Evolutionary conservation across 208 protist species (phyloP), one percentile per base, ranked within the genome.

Genomic region (Wallacemonas sp.): DNA sequence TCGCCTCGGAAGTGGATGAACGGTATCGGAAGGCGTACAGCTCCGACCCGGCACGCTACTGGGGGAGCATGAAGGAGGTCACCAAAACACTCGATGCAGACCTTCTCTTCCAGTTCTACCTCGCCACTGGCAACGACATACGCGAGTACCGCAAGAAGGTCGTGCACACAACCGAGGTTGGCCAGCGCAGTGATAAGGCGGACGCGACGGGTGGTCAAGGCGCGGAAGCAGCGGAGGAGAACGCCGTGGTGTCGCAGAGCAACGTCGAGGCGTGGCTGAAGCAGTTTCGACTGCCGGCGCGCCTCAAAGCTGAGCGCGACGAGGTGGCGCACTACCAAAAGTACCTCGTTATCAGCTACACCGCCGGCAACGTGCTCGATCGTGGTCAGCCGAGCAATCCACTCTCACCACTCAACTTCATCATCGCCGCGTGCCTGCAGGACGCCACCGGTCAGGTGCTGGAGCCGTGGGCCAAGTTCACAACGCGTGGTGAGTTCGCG

Each of bases 41-140:
- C 44, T 92, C 89, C 0, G 87, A 88, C 36, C 89, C 86, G 17
- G 16, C 62, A 8, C 76, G 80, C 12, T 93, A 90, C 75, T 95
- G 89, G 89, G 21, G 48, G 1, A 33, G 71, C 39, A 67, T 95
- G 48, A 71, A 76, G 46, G 88, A 92, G 43, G 32, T 44, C 21
- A 32, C 44, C 39, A 58, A 58, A 21, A 44, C 41, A 11, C 72
- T 86, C 23, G 89, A 95, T 26, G 63, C 82, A 2, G 89, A 95
- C 33, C 57, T 95, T 17, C 56, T 92, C 33, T 83, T 88, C 38
- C 41, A 77, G 21, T 63, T 90, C 19, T 80, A 84, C 56, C 38
- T 65, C 23, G 61, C 76, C 11, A 81, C 86, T 8, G 89, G 86
- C 32, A 81, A 81, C 52, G 80, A 65, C 44, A 43, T 83, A 17